Evolutionary conservation across 768 basidiomycete genomes (phyloP).

Genomic region (Neoboletus magnificus): DNA sequence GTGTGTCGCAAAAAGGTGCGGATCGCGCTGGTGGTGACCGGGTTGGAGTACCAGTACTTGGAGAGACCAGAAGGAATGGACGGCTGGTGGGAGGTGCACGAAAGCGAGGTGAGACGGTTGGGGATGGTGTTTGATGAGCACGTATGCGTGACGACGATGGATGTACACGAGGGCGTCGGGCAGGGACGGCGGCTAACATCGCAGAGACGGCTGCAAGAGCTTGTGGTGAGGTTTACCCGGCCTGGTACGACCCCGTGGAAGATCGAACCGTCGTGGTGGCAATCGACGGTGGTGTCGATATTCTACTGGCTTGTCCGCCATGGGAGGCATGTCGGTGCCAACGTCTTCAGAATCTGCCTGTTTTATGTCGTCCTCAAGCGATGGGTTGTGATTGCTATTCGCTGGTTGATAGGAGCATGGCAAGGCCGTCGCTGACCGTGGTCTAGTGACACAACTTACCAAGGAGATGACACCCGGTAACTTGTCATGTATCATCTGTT

Average conservation of each 20-base stretch:
- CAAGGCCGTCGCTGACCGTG: not conserved
- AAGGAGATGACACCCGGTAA: not conserved
- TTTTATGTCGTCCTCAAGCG: not conserved
- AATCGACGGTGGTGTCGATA: not conserved
- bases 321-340: not conserved
- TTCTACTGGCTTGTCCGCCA: not conserved
- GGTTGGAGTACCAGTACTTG: not conserved
- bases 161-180: not conserved
- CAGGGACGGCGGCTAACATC: not conserved
- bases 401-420: not conserved
- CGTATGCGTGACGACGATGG: constrained; percentile 1
- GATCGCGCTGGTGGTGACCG: constrained; percentile 4
- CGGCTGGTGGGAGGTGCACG: not conserved
- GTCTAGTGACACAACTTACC: not conserved
- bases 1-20: constrained; percentile 1
- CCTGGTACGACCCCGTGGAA: not conserved
- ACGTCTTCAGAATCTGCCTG: not conserved
- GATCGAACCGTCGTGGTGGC: not conserved
- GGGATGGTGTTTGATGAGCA: not conserved
- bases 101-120: not conserved
- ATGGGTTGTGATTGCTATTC: not conserved
- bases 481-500: not conserved
- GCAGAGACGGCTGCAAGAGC: not conserved
- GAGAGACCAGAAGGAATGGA: constrained; percentile 2
- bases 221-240: not conserved